These are phyloP conservation scores for Blastobotrys capitulatus DNA, from an alignment of 1,139 yeast species.

Conservation along the genomic window DNA sequence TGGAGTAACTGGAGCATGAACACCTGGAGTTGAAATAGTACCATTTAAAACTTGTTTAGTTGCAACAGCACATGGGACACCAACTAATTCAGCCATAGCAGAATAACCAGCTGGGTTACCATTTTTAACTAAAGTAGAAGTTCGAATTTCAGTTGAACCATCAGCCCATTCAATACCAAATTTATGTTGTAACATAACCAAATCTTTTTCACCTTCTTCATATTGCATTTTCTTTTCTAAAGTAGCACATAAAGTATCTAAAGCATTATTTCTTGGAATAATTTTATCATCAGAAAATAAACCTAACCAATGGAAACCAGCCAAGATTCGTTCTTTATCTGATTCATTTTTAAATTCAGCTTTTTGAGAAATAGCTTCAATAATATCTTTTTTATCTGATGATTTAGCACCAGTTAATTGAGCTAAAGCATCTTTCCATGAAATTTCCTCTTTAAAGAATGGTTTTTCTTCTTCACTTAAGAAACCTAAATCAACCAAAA, in stretches of 20 bases:
- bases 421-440: slow-evolving; percentile 90
- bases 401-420: slow-evolving; percentile 70
- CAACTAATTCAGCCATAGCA: slow-evolving; percentile 97
- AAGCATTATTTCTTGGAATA: slow-evolving; percentile 88
- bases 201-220: slow-evolving; percentile 91
- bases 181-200: slow-evolving; percentile 94
- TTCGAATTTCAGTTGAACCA: slow-evolving; percentile 84
- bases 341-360: slow-evolving; percentile 76
- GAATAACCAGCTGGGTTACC: slow-evolving; percentile 94
- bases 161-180: slow-evolving; percentile 96
- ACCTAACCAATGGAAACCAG: slow-evolving; percentile 93
- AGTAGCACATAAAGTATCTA: slow-evolving; percentile 95
- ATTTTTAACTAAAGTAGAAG: slow-evolving; percentile 90
- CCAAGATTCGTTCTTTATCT: slow-evolving; percentile 79
- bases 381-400: slow-evolving; percentile 61
- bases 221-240: slow-evolving; percentile 95
- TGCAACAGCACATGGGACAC: slow-evolving; percentile 98
- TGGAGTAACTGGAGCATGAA: slow-evolving; percentile 89
- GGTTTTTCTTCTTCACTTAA: slow-evolving; percentile 68
- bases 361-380: slow-evolving; percentile 68
- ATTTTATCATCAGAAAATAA: slow-evolving; percentile 70
- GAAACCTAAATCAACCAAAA: slow-evolving; percentile 89
- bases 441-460: slow-evolving; percentile 50
- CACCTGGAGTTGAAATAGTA: slow-evolving; percentile 71
- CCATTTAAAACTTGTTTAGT: slow-evolving; percentile 81